phyloP scores from a whole-genome alignment of 1,139 yeast genomes.

The Diutina sp. region DNA sequence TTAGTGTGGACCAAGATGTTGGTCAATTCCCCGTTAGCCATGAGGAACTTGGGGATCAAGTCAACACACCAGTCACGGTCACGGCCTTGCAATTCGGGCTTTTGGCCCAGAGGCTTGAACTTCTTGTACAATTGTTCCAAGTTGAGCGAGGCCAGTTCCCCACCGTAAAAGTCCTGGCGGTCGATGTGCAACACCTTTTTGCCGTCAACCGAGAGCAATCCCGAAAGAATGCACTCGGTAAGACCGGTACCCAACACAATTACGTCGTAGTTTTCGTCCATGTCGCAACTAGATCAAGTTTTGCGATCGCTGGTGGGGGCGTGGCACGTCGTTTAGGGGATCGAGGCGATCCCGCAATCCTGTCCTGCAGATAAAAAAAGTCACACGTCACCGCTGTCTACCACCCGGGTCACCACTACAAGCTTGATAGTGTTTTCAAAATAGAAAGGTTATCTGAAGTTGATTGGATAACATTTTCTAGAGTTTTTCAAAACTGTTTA shows the following conservation, averaged over 20 bases:
- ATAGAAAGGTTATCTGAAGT: no score
- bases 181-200: constrained; percentile 95
- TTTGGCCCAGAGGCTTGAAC: constrained; percentile 56
- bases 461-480: not conserved
- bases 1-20: constrained; percentile 91
- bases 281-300: constrained; percentile 10
- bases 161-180: constrained; percentile 95
- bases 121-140: constrained; percentile 52
- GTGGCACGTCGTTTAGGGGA: not conserved
- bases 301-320: not conserved
- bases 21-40: constrained; percentile 97
- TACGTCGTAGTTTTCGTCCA: constrained; percentile 96
- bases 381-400: not conserved
- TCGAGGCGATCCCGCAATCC: not conserved
- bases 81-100: constrained; percentile 70
- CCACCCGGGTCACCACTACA: not conserved
- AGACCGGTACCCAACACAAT: constrained; percentile 73
- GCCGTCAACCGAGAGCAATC: constrained; percentile 88
- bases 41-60: constrained; percentile 88
- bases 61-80: constrained; percentile 98
- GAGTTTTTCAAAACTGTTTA: no score
- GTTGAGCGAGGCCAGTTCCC: constrained; percentile 55
- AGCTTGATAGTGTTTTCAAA: no score
- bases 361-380: not conserved
- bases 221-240: constrained; percentile 93